Evolutionary conservation across 257 asterid genomes (phyloP), one percentile per base, ranked within the genome.

Genomic region (Solanum chiquidenum): DNA sequence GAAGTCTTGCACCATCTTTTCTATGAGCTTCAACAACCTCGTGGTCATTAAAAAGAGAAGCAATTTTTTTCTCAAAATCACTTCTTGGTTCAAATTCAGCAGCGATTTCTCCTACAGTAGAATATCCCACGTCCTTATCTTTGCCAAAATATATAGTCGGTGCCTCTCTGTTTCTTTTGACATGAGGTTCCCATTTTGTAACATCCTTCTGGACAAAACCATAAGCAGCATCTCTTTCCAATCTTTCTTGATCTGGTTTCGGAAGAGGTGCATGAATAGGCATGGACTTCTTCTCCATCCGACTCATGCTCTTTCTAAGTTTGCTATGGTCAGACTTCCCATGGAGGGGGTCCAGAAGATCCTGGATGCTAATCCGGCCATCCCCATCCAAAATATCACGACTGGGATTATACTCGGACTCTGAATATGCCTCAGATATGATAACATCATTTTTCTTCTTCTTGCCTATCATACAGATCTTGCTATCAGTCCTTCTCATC

Each of bases 41-140:
- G 52, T 85, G 92, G 84, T 93, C 92, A 89, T 90, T 93, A 77
- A 94, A 91, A 87, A 95, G 87, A 14, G 95, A 92, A 72, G 96
- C 96, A 88, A 97, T 97, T 87, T 92, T 93, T 94, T 91, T 97
- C 94, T 97, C 99, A 90, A 97, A 95, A 46, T 93, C 98, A 92
- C 93, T 94, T 88, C 98, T 93, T 25, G 99, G 99, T 91, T 92
- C 92, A 92, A 97, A 97, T 68, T 92, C 98, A 74, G 98, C 93
- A 90, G 99, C 98, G 90, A 97, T 95, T 86, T 95, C 96, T 86
- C 98, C 98, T 52, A 97, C 96, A 73, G 99, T 94, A 46, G 99
- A 95, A 93, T 84, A 93, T 83, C 96, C 94, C 49, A 93, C 34
- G 79, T 95, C 90, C n/a, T 87, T 91, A 75, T 93, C 95, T 87